A percentile compares a stretch with the other conserved stretches of the same genome.
Evolutionary conservation across 2,329 filamentous ascomycete genomes (phyloP).

Genomic region (Diaporthe capsici): DNA sequence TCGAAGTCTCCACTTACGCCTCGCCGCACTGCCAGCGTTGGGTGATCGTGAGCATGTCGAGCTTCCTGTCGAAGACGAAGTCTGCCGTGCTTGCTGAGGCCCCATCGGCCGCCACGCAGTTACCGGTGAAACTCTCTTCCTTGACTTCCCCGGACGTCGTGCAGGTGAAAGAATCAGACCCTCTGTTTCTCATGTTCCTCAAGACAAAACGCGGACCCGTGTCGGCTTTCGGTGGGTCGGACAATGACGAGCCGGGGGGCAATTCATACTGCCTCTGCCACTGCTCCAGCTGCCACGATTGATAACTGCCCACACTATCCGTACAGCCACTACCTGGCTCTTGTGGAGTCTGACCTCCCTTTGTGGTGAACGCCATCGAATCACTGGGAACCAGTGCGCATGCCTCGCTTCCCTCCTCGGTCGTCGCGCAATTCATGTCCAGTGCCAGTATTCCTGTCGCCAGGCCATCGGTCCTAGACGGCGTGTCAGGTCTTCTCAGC

Average conservation of each 20-base stretch:
- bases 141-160: neutral
- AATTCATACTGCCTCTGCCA: slow-evolving; percentile 20
- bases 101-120: neutral
- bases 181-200: neutral
- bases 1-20: neutral
- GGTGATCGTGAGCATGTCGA: slow-evolving; percentile 20
- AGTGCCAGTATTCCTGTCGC: neutral
- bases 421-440: neutral
- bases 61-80: slow-evolving; percentile 8
- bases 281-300: slow-evolving; percentile 8
- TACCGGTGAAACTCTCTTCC: neutral
- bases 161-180: neutral
- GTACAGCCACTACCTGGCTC: neutral
- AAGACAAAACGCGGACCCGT: slow-evolving; percentile 1
- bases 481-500: neutral
- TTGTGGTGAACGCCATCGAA: neutral
- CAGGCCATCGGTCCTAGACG: neutral
- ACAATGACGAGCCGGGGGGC: neutral
- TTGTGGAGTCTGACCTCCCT: slow-evolving; percentile 6
- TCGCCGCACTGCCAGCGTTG: slow-evolving; percentile 1
- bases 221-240: slow-evolving; percentile 15
- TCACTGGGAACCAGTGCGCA: neutral
- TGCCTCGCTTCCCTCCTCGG: neutral
- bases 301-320: neutral
- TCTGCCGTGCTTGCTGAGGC: neutral